Conservation (phyloP, 1,284 basidiomycete species). For the Rhodotorula sp. region DNA sequence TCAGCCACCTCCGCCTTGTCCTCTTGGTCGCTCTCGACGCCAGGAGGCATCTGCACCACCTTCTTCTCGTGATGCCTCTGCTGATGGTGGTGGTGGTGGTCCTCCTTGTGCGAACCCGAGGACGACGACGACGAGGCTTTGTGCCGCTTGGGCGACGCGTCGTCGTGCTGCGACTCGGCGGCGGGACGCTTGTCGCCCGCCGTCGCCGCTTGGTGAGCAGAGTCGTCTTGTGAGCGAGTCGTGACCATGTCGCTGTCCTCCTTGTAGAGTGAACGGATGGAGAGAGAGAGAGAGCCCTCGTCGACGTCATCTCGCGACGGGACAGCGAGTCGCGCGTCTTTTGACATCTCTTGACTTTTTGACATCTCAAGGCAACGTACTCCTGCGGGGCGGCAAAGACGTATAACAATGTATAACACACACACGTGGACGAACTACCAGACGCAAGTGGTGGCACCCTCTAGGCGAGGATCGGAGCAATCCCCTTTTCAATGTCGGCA, state of each 20-base stretch:
- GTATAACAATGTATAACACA: too few species aligned
- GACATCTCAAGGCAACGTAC: too few species aligned
- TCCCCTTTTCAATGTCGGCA: slow-evolving; percentile 44
- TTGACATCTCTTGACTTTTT: too few species aligned
- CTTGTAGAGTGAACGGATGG: background rate
- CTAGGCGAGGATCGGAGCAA: slow-evolving; percentile 24
- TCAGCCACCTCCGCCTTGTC: slow-evolving; percentile 19
- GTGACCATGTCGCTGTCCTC: slow-evolving; percentile 2
- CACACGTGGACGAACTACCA: too few species aligned
- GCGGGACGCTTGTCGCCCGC: slow-evolving; percentile 20
- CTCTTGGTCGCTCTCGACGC: background rate
- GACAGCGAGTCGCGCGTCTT: too few species aligned
- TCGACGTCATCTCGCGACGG: background rate
- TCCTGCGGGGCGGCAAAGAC: too few species aligned
- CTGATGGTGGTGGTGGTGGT: background rate
- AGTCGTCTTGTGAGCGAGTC: slow-evolving; percentile 15
- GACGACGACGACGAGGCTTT: background rate
- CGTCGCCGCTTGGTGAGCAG: background rate
- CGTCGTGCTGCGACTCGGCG: background rate
- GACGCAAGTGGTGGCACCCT: background rate
- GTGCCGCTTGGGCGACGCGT: background rate
- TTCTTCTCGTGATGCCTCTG: background rate
- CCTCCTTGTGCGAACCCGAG: background rate
- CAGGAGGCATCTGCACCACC: background rate
- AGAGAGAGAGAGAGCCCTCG: background rate